Evolutionary conservation across 257 asterid species (phyloP).

Genomic region (Dorcoceras hygrometricum): DNA sequence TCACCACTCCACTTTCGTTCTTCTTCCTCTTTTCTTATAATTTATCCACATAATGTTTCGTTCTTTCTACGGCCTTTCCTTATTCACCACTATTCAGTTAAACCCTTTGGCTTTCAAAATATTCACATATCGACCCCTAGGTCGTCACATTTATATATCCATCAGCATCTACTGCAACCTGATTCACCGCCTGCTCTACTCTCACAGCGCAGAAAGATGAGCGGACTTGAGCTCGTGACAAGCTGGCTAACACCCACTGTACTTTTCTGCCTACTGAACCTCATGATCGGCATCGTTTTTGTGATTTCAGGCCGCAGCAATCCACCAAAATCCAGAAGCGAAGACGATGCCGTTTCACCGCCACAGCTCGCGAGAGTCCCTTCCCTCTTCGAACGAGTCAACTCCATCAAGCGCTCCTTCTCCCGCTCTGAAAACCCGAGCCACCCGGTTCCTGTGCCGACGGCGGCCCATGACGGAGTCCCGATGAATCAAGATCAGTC

Average conservation of each 20-base stretch:
- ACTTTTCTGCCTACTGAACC: constrained; percentile 61
- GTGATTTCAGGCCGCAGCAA: constrained; percentile 27
- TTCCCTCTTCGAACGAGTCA: constrained; percentile 31
- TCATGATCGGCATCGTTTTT: constrained; percentile 46
- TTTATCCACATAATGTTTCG: no score
- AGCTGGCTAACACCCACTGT: constrained; percentile 50
- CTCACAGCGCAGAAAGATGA: constrained; percentile 13
- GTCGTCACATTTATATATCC: neutral
- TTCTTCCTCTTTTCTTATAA: no score
- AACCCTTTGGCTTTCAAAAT: neutral
- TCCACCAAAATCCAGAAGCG: neutral
- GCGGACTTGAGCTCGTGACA: constrained; percentile 26
- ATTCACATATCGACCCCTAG: neutral
- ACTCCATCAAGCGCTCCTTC: constrained; percentile 30
- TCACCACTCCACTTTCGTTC: no score
- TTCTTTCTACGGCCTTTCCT: no score
- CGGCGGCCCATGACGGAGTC: constrained; percentile 1
- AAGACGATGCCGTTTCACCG: neutral
- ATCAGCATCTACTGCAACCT: neutral
- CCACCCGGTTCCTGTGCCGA: constrained; percentile 10
- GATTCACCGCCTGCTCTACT: neutral
- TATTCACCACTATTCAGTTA: no score
- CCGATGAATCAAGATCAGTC: constrained; percentile 3
- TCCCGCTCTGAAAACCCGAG: constrained; percentile 19
- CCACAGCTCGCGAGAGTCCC: constrained; percentile 25